Evolutionary conservation across 2,329 filamentous ascomycete species (phyloP), one percentile per base, ranked within the genome.

Genomic region (Chlorencoelia australis): DNA sequence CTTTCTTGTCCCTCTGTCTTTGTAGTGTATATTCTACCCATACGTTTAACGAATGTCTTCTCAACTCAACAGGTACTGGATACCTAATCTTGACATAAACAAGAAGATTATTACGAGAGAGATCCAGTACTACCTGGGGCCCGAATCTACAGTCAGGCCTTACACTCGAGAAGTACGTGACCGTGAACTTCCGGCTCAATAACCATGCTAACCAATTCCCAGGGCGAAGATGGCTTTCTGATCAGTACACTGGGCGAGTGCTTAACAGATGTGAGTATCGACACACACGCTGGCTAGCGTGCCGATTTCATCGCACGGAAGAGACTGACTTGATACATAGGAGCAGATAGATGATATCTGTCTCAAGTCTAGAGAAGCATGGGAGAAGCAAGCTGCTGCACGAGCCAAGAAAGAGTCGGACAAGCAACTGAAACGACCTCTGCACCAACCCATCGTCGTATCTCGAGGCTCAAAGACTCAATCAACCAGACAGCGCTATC

Each of bases 321-420:
- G 25, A 29, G 33, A 33, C 39, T 48, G 40, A 38, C 39, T 24
- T 36, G 31, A 32, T 38, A 26, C 38, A 37, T 49, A 75, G 72
- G 71, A 75, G 57, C 72, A 76, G 63, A 75, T 76, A 45, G 70
- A 76, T 50, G 72, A 76, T 48, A 73, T 76, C 37, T 76, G 72
- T 54, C 56, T 63, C 42, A 75, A 75, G 53, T 75, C 71, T 22
- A 71, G 64, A 43, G 68, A 73, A 37, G 59, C 71, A 42, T 76
- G 70, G 70, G 68, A 75, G 44, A 66, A 59, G 45, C 68, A 75
- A 53, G 68, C 67, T 11, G 68, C 68, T 10, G 69, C 68, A 26
- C 65, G 65, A 44, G 33, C 50, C 10, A 62, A 53, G 34, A 50
- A 64, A 36, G 61, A 62, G 22, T 58, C 64, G 13, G 64, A 68